Conservation (phyloP, 495 filamentous ascomycete genomes). For the Lichenothelia convexa region DNA sequence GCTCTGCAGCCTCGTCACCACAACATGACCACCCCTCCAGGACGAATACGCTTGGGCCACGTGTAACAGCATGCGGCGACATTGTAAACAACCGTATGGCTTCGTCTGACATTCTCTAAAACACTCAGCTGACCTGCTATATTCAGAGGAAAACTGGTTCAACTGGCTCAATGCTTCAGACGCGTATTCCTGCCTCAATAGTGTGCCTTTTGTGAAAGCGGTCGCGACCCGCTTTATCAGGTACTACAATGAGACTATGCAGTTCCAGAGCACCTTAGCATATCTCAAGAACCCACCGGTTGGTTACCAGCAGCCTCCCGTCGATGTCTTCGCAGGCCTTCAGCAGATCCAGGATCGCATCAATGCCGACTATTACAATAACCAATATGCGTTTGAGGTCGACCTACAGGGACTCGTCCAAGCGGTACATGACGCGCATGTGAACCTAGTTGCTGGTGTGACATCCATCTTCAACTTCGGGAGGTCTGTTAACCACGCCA, state of each 20-base stretch:
- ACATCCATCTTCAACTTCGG: conserved; percentile 28
- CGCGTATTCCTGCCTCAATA: conserved; percentile 34
- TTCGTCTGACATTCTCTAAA: no score
- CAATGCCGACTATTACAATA: conserved; percentile 20
- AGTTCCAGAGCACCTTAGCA: conserved; percentile 37
- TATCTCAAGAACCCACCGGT: conserved; percentile 37
- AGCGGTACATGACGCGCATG: conserved; percentile 29
- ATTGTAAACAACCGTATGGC: conserved; percentile 1
- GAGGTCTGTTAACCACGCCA: conserved; percentile 20
- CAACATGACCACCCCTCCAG: not conserved
- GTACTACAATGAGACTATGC: conserved; percentile 36
- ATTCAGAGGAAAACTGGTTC: no score
- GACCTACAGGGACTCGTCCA: conserved; percentile 26
- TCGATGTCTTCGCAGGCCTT: conserved; percentile 31
- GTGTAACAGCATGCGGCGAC: conserved; percentile 5
- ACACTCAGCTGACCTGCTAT: no score
- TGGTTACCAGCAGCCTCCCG: conserved; percentile 33
- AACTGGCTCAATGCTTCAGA: conserved; percentile 3
- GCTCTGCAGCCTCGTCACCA: no score
- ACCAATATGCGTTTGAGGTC: conserved; percentile 34
- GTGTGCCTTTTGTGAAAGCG: conserved; percentile 35
- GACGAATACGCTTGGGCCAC: no score
- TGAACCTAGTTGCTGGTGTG: conserved; percentile 24
- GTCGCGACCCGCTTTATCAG: conserved; percentile 31
- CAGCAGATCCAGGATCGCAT: conserved; percentile 26